phyloP scores from a whole-genome alignment of 2,329 filamentous ascomycete species.

The Acephala macrosclerotiorum region DNA sequence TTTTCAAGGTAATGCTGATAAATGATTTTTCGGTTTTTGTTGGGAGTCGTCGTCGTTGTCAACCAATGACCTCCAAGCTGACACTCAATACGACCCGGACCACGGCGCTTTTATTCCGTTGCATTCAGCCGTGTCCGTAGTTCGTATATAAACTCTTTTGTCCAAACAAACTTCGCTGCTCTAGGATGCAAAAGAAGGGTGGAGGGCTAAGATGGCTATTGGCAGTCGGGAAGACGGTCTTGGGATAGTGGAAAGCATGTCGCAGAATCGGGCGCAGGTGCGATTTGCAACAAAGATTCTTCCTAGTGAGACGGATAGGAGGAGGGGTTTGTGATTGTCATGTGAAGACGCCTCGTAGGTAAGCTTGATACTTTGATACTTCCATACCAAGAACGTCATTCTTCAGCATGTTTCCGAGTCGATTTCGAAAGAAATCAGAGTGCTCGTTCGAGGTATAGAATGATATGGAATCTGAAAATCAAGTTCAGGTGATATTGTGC shows the following conservation, averaged over 20 bases:
- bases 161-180: not conserved
- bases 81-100: not conserved
- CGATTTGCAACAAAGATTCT: constrained; percentile 25
- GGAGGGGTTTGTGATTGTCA: not conserved
- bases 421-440: too few species aligned
- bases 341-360: constrained; percentile 19
- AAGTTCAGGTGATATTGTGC: too few species aligned
- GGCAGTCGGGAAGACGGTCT: not conserved
- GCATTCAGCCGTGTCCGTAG: not conserved
- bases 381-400: not conserved
- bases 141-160: not conserved
- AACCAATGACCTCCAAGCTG: not conserved
- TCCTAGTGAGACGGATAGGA: not conserved
- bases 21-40: not conserved
- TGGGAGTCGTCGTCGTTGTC: not conserved
- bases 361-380: not conserved
- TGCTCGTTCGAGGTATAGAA: too few species aligned
- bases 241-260: constrained; percentile 7
- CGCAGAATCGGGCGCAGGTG: constrained; percentile 13
- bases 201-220: not conserved
- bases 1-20: too few species aligned
- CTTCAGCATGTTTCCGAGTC: too few species aligned
- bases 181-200: not conserved
- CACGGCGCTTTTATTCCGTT: not conserved
- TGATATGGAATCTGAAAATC: too few species aligned